Evolutionary conservation across 2,329 filamentous ascomycete genomes (phyloP), one percentile per base, ranked within the genome.

Genomic region (Monosporascus sp.): DNA sequence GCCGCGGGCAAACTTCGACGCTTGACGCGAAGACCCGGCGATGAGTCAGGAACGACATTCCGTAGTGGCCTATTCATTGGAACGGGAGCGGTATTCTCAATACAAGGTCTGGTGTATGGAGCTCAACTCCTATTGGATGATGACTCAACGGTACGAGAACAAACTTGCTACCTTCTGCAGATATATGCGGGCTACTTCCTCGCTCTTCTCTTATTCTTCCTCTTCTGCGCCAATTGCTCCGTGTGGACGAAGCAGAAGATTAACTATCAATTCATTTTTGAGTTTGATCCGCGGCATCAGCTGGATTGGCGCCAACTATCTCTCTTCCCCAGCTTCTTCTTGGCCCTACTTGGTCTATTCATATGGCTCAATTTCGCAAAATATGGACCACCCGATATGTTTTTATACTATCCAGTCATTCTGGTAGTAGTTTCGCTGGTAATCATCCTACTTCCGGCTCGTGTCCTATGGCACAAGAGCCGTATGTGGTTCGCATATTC

Each of bases 251-350:
- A 76, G 50, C 85, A 87, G 67, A 95, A 93, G 71, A 89, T 99
- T 72, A 99, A 99, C 68, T 97, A 97, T 68, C 83, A 87, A 51
- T 97, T 97, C 70, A 90, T 97, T 61, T 99, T 99, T 66, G 94
- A 99, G 72, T 94, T 96, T 66, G 92, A 97, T 74, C 86, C 87
- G 51, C 81, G 93, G 54, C 85, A 94, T 68, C 83, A 87, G 58
- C 75, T 97, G 27, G 90, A 97, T 70, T 99, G 93, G 91, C 85
- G 89, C 61, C 86, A 96, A 68, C 77, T 97, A 31, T 78, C 88
- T 7, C 89, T 94, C 77, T 86, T 97, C 57, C 92, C 94, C 2
- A 89, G 89, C 61, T 86, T 95, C 68, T 90, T 95, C 66, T 74
- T 90, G 5, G 81, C 96, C 48, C 68, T 91, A 5, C 76, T 93